Base-by-base conservation (phyloP, 768 basidiomycete species). In the Agaricus blazei region DNA sequence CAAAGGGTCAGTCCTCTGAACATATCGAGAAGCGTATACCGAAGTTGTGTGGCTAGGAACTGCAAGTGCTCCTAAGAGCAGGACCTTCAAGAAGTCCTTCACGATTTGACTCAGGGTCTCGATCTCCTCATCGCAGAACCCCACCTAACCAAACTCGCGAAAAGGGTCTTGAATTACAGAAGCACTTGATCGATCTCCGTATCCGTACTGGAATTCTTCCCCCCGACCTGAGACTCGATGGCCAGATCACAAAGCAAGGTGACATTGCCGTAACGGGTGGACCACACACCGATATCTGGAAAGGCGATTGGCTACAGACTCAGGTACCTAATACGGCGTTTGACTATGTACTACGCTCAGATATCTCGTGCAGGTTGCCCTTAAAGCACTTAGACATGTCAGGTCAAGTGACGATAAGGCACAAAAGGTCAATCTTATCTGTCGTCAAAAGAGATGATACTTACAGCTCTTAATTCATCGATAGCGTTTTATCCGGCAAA, bases 401-500 rank as follows among this genome's bases (percentile, higher is more conserved):
- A 75, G 72, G 59, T 67, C 74, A 9, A 63, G 71, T 9, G 74
- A 81, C 60, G 68, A 72, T 19, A 74, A 66, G 62, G 69, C 76
- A 2, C 63, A 72, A 58, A 73, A 75, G 65, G 74, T 81, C 59
- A 46, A 6, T 15, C 12, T 19, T 41, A 41, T 5, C 19, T 12
- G 6, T 19, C 19, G 9, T 15, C n/a, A 1, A 4, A n/a, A 19
- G n/a, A 41, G 12, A 19, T 15, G 4, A 41, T 12, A 1, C 19
- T 15, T 15, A 15, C 2, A 41, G 5, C 2, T 2, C 12, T 12
- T 5, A 9, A 40, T 23, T 46, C 27, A 54, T 46, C 9, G 14
- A 36, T 51, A 84, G 83, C 76, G 79, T 29, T 80, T 84, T 56
- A 75, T 80, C 60, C 75, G 77, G 46, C 82, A 84, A 66, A 77